These are phyloP conservation scores for Diddensiella santjacobensis DNA, from an alignment of 805 yeast species.

Conservation along the genomic window DNA sequence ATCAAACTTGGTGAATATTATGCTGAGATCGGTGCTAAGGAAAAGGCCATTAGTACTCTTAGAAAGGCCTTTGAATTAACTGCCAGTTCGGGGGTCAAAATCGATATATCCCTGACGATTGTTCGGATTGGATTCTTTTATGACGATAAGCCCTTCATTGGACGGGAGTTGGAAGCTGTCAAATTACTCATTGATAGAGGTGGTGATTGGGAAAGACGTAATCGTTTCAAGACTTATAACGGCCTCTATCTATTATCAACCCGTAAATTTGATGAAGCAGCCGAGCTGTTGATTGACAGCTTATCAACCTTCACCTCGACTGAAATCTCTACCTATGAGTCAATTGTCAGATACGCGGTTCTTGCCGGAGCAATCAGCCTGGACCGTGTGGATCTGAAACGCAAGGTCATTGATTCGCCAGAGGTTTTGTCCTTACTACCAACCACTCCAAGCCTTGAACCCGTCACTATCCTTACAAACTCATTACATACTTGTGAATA, in stretches of 20 bases:
- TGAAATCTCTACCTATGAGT: conserved; percentile 83
- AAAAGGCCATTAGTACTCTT: conserved; percentile 62
- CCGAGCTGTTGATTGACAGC: conserved; percentile 80
- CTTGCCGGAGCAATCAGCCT: conserved; percentile 83
- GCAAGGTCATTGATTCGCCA: conserved; percentile 86
- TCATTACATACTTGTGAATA: conserved; percentile 88
- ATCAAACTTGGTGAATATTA: conserved; percentile 83
- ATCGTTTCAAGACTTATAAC: conserved; percentile 84
- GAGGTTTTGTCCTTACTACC: conserved; percentile 81
- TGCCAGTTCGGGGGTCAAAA: conserved; percentile 84
- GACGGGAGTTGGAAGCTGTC: conserved; percentile 68
- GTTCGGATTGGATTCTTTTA: conserved; percentile 87
- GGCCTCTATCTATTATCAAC: conserved; percentile 83
- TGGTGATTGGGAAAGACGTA: conserved; percentile 99
- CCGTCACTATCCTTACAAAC: conserved; percentile 78
- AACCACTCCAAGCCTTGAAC: conserved; percentile 65
- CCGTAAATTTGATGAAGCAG: conserved; percentile 81
- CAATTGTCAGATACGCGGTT: conserved; percentile 83
- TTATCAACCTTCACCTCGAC: conserved; percentile 93
- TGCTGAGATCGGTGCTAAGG: conserved; percentile 76
- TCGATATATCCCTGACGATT: conserved; percentile 78
- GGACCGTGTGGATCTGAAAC: conserved; percentile 78
- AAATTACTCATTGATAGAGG: conserved; percentile 84
- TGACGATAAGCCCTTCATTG: conserved; percentile 67
- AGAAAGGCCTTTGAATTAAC: conserved; percentile 72